Evolutionary conservation across 768 basidiomycete genomes (phyloP).

Genomic region (Tricholoma terreum): DNA sequence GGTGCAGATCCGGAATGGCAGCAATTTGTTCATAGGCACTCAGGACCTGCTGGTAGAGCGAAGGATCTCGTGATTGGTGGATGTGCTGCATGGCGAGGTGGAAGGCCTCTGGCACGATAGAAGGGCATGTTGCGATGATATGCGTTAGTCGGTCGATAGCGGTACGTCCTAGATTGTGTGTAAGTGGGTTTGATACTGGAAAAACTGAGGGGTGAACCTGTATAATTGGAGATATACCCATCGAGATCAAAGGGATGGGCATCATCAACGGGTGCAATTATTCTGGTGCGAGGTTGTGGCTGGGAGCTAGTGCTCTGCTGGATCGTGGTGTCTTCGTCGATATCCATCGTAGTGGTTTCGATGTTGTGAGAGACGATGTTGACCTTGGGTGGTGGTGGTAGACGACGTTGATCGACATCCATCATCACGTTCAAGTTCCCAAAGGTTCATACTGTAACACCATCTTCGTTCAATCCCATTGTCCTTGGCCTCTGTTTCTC

Average conservation of each 20-base stretch:
- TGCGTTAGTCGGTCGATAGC: conserved; percentile 74
- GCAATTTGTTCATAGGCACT: conserved; percentile 52
- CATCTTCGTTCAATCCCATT: no score
- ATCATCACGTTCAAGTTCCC: no score
- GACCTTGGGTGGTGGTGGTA: no score
- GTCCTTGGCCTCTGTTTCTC: no score
- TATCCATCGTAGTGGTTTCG: conserved; percentile 21
- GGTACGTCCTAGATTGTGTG: conserved; percentile 56
- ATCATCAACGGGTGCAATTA: conserved; percentile 60
- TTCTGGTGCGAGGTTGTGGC: conserved; percentile 19
- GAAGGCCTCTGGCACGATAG: conserved; percentile 71
- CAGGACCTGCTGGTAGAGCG: conserved; percentile 50
- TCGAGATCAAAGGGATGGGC: conserved; percentile 89
- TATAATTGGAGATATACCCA: conserved; percentile 70
- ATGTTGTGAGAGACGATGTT: no score
- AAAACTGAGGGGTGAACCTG: conserved; percentile 50
- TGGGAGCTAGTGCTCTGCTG: conserved; percentile 23
- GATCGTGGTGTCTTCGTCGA: conserved; percentile 35
- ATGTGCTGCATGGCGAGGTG: conserved; percentile 64
- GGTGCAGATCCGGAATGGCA: conserved; percentile 16
- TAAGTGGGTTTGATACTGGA: background rate
- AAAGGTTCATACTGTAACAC: no score
- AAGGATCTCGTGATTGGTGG: conserved; percentile 65
- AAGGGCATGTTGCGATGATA: conserved; percentile 61
- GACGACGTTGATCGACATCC: no score